Conservation (phyloP, 768 basidiomycete genomes). For the Hygrocybe punicea region DNA sequence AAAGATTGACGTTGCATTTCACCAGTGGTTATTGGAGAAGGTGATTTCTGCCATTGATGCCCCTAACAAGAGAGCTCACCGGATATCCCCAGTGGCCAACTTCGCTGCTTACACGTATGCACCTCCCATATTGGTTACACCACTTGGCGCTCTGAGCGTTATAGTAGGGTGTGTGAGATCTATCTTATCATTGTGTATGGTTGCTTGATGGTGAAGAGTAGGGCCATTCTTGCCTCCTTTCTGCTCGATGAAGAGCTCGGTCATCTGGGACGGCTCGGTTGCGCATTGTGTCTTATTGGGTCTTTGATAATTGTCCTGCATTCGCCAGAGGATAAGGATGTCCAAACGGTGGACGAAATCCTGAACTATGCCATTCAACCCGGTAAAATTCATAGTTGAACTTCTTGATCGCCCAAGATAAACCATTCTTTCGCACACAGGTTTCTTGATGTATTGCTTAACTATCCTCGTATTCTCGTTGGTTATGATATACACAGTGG, state of each 20-base stretch:
- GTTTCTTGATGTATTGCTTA: constrained; percentile 88
- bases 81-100: constrained; percentile 56
- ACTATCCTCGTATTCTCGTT: constrained; percentile 77
- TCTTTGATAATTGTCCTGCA: constrained; percentile 94
- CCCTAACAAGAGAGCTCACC: neutral
- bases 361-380: constrained; percentile 90
- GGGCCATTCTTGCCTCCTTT: constrained; percentile 91
- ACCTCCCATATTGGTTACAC: constrained; percentile 96
- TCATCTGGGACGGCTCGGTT: constrained; percentile 85
- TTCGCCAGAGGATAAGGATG: constrained; percentile 92
- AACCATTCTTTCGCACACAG: constrained; percentile 38
- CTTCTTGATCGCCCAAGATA: neutral
- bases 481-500: constrained; percentile 83
- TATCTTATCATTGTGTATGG: constrained; percentile 1
- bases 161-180: constrained; percentile 78
- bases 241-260: constrained; percentile 92
- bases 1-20: constrained; percentile 5
- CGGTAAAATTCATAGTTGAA: constrained; percentile 46
- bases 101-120: constrained; percentile 98
- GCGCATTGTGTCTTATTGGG: constrained; percentile 78
- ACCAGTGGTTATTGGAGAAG: constrained; percentile 88
- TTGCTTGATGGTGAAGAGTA: constrained; percentile 28
- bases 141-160: constrained; percentile 93
- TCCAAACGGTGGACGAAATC: constrained; percentile 92
- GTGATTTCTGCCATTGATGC: constrained; percentile 39